phyloP scores from a whole-genome alignment of 768 basidiomycete genomes.

The Neoboletus brunneissimus region DNA sequence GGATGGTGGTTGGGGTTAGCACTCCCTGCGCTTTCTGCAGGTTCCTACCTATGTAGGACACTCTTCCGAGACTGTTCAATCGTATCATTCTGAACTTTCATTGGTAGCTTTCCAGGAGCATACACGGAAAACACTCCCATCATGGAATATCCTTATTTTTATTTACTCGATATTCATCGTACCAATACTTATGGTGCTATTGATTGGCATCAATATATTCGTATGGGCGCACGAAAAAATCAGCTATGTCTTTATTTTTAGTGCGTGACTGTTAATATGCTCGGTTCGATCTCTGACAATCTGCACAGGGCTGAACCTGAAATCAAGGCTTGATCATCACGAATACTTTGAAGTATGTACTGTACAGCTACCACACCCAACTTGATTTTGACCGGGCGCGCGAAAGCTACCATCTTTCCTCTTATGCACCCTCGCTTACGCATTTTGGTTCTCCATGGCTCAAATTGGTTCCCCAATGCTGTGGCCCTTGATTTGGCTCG shows the following conservation, averaged over 20 bases:
- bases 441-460: conserved; percentile 83
- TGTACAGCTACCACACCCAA: conserved; percentile 4
- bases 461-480: conserved; percentile 65
- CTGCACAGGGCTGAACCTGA: conserved; percentile 59
- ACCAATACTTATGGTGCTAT: conserved; percentile 69
- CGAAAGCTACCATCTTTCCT: conserved; percentile 75
- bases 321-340: conserved; percentile 71
- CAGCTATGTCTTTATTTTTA: conserved; percentile 93
- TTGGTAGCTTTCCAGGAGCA: conserved; percentile 52
- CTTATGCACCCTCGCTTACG: conserved; percentile 68
- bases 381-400: conserved; percentile 1
- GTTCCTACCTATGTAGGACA: conserved; percentile 53
- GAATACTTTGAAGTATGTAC: conserved; percentile 65
- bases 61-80: neutral
- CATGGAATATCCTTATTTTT: conserved; percentile 72
- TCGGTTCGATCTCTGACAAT: conserved; percentile 5
- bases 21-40: conserved; percentile 63
- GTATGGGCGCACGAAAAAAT: conserved; percentile 77
- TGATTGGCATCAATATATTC: conserved; percentile 81
- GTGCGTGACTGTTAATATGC: conserved; percentile 35
- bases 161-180: conserved; percentile 74
- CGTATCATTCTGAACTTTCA: neutral
- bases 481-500: conserved; percentile 85
- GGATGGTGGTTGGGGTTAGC: conserved; percentile 73
- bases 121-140: conserved; percentile 54